These are phyloP conservation scores for Hymenoscyphus occultus DNA, from an alignment of 2,329 filamentous ascomycete species.

Conservation along the genomic window DNA sequence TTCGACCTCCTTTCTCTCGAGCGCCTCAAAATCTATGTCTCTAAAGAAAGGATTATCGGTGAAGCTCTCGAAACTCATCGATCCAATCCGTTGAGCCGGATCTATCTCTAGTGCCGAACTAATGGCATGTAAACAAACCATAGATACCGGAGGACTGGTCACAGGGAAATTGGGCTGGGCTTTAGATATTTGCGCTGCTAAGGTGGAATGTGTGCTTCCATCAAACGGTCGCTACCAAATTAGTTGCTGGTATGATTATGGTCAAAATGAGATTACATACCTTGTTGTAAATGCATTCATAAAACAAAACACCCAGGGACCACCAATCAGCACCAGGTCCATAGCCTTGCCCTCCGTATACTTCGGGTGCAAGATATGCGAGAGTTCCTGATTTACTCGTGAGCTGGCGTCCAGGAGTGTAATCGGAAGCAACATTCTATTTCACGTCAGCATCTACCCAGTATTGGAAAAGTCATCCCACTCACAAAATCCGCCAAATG, in stretches of 20 bases:
- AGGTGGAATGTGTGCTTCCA: constrained; percentile 75
- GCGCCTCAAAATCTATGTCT: constrained; percentile 74
- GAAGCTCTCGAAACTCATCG: constrained; percentile 77
- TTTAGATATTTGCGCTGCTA: constrained; percentile 77
- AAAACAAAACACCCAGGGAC: constrained; percentile 97
- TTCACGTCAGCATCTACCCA: constrained; percentile 37
- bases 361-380: constrained; percentile 92
- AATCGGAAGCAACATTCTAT: constrained; percentile 94
- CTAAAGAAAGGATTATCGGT: constrained; percentile 87
- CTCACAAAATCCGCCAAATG: constrained; percentile 96
- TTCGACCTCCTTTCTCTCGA: constrained; percentile 84
- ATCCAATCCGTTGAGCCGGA: constrained; percentile 77
- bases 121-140: constrained; percentile 86
- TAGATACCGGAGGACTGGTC: constrained; percentile 84
- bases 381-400: constrained; percentile 96
- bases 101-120: constrained; percentile 79
- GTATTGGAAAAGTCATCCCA: constrained; percentile 22
- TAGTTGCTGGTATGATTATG: constrained; percentile 8
- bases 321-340: constrained; percentile 94
- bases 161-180: constrained; percentile 86
- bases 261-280: constrained; percentile 44
- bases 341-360: constrained; percentile 88
- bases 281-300: constrained; percentile 99
- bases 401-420: constrained; percentile 74
- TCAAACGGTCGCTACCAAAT: constrained; percentile 78